Base-by-base conservation (phyloP, 495 filamentous ascomycete genomes). In the Entonaema liquescens region DNA sequence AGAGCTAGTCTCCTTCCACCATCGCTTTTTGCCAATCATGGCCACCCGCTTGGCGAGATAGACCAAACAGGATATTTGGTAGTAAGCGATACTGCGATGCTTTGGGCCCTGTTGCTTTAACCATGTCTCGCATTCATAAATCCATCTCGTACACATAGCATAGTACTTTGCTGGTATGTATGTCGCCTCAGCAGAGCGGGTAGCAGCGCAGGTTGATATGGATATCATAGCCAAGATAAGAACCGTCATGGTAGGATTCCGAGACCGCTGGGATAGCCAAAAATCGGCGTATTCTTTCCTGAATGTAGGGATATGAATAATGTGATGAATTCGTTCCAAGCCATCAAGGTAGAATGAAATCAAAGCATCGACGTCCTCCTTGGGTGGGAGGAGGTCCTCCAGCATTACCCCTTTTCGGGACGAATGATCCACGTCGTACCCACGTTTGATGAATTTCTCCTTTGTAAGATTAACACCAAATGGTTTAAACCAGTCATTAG, bases 1-100 rank as follows among this genome's bases (percentile, higher is more conserved):
- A 2, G 81, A 80, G 13, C 85, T 83, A 0, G 85, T 85, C 1
- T 82, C 78, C 35, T 84, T 81, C 89, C 89, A 91, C 67, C 87
- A 83, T 6, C 77, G 72, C 75, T 83, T 83, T 76, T 83, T 83
- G 53, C 79, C 81, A n/a, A 82, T 73, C 26, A 79, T 81, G 72
- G 80, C 81, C 63, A 82, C 75, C 7, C 81, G 68, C 65, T 84
- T 83, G 29, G 76, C 82, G 1, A 84, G 76, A 38, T 83, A 83
- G 12, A 81, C 42, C 6, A 84, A 70, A 59, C 81, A 83, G 28
- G 76, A 74, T 65, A 84, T 80, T 68, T 83, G 82, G 50, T 83
- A 83, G 69, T 83, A 79, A 5, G 82, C 79, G 44, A 83, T 69
- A 11, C 78, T 76, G 13, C 81, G 75, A 56, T 83, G 80, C 59